phyloP scores from a whole-genome alignment of 2,329 filamentous ascomycete species.

The Aspergillus sojae region DNA sequence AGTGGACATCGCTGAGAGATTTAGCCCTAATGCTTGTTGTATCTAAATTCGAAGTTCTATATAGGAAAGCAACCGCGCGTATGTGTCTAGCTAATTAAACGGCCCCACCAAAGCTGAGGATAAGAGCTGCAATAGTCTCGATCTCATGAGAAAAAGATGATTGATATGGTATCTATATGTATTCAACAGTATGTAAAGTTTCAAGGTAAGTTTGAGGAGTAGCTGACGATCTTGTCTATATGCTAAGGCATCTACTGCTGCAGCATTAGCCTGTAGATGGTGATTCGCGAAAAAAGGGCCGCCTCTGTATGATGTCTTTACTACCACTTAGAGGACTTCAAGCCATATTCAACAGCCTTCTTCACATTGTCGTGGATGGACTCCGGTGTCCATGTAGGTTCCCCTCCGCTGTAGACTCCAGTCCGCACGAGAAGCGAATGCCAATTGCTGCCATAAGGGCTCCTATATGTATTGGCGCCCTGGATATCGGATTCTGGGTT shows the following conservation, averaged over 20 bases:
- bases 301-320: not conserved
- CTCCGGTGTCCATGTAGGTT: slow-evolving; percentile 64
- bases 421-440: slow-evolving; percentile 75
- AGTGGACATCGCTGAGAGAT: too few relatives aligned
- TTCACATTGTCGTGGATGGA: slow-evolving; percentile 73
- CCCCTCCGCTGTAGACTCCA: slow-evolving; percentile 68
- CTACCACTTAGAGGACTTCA: slow-evolving; percentile 56
- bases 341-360: slow-evolving; percentile 75
- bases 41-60: not conserved
- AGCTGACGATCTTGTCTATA: not conserved
- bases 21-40: not conserved
- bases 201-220: not conserved
- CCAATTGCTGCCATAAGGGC: slow-evolving; percentile 72
- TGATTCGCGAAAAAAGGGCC: too few relatives aligned
- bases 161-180: not conserved
- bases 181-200: not conserved
- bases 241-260: not conserved
- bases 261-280: not conserved
- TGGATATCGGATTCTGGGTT: slow-evolving; percentile 88
- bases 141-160: not conserved
- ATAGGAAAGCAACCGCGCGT: not conserved
- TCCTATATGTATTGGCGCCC: slow-evolving; percentile 77
- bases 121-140: not conserved
- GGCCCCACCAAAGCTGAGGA: not conserved
- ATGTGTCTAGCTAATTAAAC: not conserved